Evolutionary conservation across 176 grass and related monocot species (phyloP), one percentile per base, ranked within the genome.

Genomic region (Oryza coarctata): DNA sequence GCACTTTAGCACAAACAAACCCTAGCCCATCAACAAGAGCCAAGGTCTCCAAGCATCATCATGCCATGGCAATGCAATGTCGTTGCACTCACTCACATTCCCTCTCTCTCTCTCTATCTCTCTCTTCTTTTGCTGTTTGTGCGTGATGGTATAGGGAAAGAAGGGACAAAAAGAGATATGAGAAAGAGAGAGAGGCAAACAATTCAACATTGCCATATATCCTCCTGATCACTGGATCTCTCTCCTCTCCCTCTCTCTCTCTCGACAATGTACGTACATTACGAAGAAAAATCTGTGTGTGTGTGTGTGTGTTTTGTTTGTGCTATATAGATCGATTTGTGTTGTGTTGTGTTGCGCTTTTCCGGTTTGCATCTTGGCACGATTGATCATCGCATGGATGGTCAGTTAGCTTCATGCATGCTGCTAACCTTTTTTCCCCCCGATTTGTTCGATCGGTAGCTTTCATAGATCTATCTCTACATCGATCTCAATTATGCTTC

Each of bases 31-130:
- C 33, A 11, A 38, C 69, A 28, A 39, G 12, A n/a, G 12, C 20
- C 38, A 15, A 44, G 20, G 38, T 73, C 71, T 73, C 71, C 43
- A 73, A 55, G 43, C 45, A 30, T 55, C 45, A 57, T 74, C 71
- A 74, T 74, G 20, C 13, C 71, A 74, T 22, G 68, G 68, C 65
- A 22, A 67, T 20, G 12, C 5, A 13, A 7, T 4, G 20, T 38
- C 25, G 9, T 38, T 60, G 9, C 20, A 60, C 55, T 25, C 55
- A 60, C 55, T 52, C 25, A 40, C 39, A 38, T 11, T 39, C 38
- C 1, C 5, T 4, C 41, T 47, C 14, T 30, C 41, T 71, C 68
- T 28, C 2, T 26, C 33, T 68, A 52, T 52, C 50, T 68, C 68
- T 71, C 10, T 71, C 41, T 20, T 26, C 14, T 47, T 26, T 39